These are phyloP conservation scores for Centella asiatica DNA, from an alignment of 129 eudicot species.

Conservation along the genomic window DNA sequence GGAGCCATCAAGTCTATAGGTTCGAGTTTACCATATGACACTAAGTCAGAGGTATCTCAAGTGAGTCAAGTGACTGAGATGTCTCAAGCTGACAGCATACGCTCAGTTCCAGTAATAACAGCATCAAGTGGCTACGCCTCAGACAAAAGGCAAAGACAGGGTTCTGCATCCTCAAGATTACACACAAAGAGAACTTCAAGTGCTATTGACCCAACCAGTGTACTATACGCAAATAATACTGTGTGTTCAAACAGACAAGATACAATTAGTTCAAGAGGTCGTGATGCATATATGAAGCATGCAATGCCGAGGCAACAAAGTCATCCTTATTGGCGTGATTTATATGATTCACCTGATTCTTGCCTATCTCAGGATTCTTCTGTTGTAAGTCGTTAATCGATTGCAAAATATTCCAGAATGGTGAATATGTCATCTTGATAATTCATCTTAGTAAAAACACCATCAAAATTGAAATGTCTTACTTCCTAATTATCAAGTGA, in stretches of 20 bases:
- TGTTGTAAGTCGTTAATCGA: conserved; percentile 27
- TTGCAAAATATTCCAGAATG: not conserved
- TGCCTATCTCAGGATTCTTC: conserved; percentile 30
- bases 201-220: conserved; percentile 8
- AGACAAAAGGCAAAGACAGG: conserved; percentile 45
- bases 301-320: conserved; percentile 11
- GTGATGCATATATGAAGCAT: conserved; percentile 11
- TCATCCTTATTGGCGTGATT: conserved; percentile 13
- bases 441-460: too few relatives aligned
- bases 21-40: conserved; percentile 24
- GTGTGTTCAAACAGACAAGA: conserved; percentile 16
- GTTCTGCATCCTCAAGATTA: conserved; percentile 24
- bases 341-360: conserved; percentile 29
- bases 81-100: conserved; percentile 47
- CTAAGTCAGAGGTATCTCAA: conserved; percentile 48
- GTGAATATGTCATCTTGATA: too few relatives aligned
- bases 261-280: conserved; percentile 18
- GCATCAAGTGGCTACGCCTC: conserved; percentile 55
- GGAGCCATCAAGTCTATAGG: conserved; percentile 18
- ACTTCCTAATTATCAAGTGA: too few relatives aligned
- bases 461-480: too few relatives aligned
- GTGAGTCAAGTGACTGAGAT: conserved; percentile 42
- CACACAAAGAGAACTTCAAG: conserved; percentile 6
- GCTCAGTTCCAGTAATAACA: conserved; percentile 37
- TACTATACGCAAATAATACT: conserved; percentile 8